A percentile compares a stretch with the other conserved stretches of the same genome.
These are phyloP conservation scores for Casaregolazyma lundiana DNA, from an alignment of 1,139 yeast genomes.

Conservation along the genomic window DNA sequence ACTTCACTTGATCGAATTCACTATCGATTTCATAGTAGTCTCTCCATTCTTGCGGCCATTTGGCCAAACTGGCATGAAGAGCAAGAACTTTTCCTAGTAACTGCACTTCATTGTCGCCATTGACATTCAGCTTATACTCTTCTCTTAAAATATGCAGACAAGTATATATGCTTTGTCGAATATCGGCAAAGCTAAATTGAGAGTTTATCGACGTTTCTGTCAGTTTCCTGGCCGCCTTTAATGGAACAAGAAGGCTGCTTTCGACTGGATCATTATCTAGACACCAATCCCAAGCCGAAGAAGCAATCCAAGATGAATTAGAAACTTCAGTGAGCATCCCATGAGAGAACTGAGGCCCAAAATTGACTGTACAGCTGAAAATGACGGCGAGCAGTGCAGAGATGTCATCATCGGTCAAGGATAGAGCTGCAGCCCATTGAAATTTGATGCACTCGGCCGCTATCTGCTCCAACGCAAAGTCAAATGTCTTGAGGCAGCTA, in stretches of 20 bases:
- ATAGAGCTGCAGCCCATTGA: slow-evolving; percentile 58
- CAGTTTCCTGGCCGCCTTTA: slow-evolving; percentile 13
- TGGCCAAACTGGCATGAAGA: slow-evolving; percentile 61
- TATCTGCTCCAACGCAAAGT: slow-evolving; percentile 53
- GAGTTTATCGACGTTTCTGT: slow-evolving; percentile 14
- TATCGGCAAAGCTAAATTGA: slow-evolving; percentile 25
- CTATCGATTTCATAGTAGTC: slow-evolving; percentile 43
- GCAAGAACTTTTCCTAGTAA: slow-evolving; percentile 53
- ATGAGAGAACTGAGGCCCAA: slow-evolving; percentile 11
- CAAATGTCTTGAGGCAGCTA: slow-evolving; percentile 22
- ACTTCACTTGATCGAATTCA: slow-evolving; percentile 11
- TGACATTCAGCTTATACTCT: slow-evolving; percentile 59
- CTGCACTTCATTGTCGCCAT: slow-evolving; percentile 37
- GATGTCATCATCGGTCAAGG: slow-evolving; percentile 56
- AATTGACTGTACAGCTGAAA: slow-evolving; percentile 27
- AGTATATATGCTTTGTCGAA: slow-evolving; percentile 57
- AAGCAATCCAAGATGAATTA: not conserved
- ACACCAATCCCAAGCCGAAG: slow-evolving; percentile 9
- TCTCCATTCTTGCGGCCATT: slow-evolving; percentile 71
- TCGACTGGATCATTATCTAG: slow-evolving; percentile 3
- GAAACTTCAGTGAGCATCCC: not conserved
- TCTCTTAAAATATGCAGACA: slow-evolving; percentile 75
- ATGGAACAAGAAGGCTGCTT: not conserved
- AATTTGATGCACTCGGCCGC: slow-evolving; percentile 56
- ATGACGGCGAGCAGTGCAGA: slow-evolving; percentile 53